Evolutionary conservation across 2,329 filamentous ascomycete genomes (phyloP).

Genomic region (Verticillium nubilum): DNA sequence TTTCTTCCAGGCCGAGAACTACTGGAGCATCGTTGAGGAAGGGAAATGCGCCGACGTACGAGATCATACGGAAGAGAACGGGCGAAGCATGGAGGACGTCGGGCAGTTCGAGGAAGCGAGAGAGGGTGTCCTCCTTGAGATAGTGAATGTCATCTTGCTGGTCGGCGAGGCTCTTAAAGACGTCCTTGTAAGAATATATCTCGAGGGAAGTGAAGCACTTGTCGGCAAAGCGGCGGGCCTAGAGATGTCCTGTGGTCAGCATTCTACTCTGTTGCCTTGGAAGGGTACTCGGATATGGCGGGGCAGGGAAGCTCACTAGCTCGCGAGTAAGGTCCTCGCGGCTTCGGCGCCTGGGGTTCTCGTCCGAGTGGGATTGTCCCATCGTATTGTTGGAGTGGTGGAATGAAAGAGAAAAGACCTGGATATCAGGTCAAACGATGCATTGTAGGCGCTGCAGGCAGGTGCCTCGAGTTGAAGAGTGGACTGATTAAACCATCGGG

Average conservation of each 20-base stretch:
- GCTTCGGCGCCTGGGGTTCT: conserved; percentile 36
- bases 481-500: background rate
- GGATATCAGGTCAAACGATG: background rate
- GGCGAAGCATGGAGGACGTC: conserved; percentile 63
- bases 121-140: conserved; percentile 65
- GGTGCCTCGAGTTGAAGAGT: background rate
- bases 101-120: conserved; percentile 68
- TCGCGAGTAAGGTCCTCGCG: conserved; percentile 46
- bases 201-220: conserved; percentile 69
- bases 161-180: conserved; percentile 67
- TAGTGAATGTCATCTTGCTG: conserved; percentile 56
- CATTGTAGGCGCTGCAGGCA: background rate
- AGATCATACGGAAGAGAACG: conserved; percentile 66
- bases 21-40: conserved; percentile 66
- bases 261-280: background rate
- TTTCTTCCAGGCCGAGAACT: conserved; percentile 62
- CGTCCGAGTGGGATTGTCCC: conserved; percentile 47
- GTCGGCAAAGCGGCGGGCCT: conserved; percentile 61
- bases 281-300: background rate
- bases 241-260: background rate
- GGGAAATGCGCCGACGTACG: conserved; percentile 67
- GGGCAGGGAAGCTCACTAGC: conserved; percentile 33
- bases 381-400: conserved; percentile 25
- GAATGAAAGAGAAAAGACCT: background rate
- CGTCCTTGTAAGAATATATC: conserved; percentile 67